Percentiles rank a stretch among this genome's conserved stretches.
Evolutionary conservation across 768 basidiomycete species (phyloP).

Genomic region (Lenzites betulinus): DNA sequence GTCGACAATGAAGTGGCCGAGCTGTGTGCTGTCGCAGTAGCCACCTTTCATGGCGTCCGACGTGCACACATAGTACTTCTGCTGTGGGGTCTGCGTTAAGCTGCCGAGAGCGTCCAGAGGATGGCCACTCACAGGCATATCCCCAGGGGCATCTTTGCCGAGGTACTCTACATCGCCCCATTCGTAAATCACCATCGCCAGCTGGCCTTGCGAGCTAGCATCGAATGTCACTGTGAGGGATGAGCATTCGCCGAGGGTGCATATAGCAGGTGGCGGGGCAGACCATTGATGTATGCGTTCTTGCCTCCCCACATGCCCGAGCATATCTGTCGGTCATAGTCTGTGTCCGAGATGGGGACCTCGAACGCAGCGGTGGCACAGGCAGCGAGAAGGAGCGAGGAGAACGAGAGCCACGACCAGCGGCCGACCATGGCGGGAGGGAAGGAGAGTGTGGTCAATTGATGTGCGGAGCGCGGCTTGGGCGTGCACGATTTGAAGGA

Average conservation of each 20-base stretch:
- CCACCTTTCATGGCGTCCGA: constrained; percentile 71
- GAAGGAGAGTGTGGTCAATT: constrained; percentile 26
- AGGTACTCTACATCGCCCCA: constrained; percentile 88
- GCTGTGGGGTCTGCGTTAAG: constrained; percentile 37
- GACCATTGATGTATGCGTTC: constrained; percentile 84
- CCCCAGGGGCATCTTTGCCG: constrained; percentile 66
- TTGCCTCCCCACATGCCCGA: constrained; percentile 91
- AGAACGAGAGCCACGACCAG: constrained; percentile 27
- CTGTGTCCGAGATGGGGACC: constrained; percentile 69
- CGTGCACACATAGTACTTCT: constrained; percentile 96
- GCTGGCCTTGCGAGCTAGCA: constrained; percentile 73
- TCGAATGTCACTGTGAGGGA: constrained; percentile 71
- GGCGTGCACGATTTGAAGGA: not conserved
- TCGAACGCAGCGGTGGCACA: constrained; percentile 53
- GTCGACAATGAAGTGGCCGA: constrained; percentile 90
- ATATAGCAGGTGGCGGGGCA: constrained; percentile 22
- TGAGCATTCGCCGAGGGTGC: constrained; percentile 23
- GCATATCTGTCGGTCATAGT: constrained; percentile 88
- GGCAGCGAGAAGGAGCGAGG: constrained; percentile 37
- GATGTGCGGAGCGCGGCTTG: constrained; percentile 18
- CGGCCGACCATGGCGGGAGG: constrained; percentile 25
- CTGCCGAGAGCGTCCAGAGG: not conserved
- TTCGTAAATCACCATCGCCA: constrained; percentile 95
- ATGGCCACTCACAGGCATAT: constrained; percentile 60
- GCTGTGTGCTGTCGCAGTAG: constrained; percentile 64